Percentiles rank a stretch among this genome's conserved stretches.
Conservation (phyloP, 176 grass and related monocot genomes). For the Carex kokanica region DNA sequence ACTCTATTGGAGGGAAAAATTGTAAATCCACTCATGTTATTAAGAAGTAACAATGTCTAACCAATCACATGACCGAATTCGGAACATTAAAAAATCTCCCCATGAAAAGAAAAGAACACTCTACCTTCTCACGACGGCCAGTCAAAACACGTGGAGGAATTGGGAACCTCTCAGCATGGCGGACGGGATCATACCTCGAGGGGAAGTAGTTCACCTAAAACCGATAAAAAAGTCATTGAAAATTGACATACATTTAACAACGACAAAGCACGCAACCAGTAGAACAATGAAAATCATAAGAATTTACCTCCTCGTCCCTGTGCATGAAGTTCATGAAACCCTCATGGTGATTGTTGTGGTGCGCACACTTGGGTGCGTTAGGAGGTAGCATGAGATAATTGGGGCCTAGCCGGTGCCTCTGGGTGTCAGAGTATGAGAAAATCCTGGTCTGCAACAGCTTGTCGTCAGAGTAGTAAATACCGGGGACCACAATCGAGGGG, state of each 20-base stretch:
- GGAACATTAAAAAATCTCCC: not conserved
- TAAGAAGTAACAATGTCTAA: not conserved
- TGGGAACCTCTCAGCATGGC: conserved; percentile 73
- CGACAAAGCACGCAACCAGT: not conserved
- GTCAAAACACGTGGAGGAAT: conserved; percentile 50
- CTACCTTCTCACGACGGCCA: conserved; percentile 76
- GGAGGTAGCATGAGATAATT: conserved; percentile 93
- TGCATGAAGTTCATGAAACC: conserved; percentile 98
- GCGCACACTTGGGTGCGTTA: conserved; percentile 80
- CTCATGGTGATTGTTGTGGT: conserved; percentile 98
- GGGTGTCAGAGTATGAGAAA: conserved; percentile 97
- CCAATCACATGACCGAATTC: not conserved
- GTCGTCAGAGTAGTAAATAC: conserved; percentile 94
- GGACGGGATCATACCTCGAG: conserved; percentile 72
- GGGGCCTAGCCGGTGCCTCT: conserved; percentile 71
- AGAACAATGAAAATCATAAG: not conserved
- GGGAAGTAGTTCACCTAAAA: conserved; percentile 88
- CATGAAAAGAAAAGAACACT: not conserved
- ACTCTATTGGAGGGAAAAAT: not conserved
- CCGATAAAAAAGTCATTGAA: not conserved
- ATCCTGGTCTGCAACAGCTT: conserved; percentile 97
- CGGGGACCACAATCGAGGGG: conserved; percentile 75
- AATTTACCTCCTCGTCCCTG: conserved; percentile 87
- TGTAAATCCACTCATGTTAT: not conserved
- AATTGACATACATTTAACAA: not conserved